phyloP scores from a whole-genome alignment of 306 rosid species.

The Adenanthera pavonina region DNA sequence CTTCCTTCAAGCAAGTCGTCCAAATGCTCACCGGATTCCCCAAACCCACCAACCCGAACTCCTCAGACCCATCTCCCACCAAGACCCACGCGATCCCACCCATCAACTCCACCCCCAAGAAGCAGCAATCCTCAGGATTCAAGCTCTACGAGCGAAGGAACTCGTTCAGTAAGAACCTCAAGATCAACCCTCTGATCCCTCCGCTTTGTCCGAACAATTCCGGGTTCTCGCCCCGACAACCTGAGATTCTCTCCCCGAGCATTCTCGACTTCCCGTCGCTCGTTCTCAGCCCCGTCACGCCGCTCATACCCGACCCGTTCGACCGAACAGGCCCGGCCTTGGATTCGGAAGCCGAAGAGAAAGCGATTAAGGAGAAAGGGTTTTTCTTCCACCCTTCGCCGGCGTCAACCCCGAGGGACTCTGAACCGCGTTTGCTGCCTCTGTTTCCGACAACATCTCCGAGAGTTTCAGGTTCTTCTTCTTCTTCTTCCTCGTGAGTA shows the following conservation, averaged over 20 bases:
- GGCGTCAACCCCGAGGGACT: conserved; percentile 68
- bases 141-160: conserved; percentile 91
- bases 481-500: neutral
- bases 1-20: conserved; percentile 86
- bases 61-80: conserved; percentile 38
- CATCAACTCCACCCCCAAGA: conserved; percentile 63
- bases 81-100: conserved; percentile 65
- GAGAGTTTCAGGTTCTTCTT: conserved; percentile 36
- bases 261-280: conserved; percentile 82
- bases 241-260: conserved; percentile 80
- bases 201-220: conserved; percentile 3
- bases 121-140: conserved; percentile 64
- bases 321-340: conserved; percentile 52
- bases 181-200: conserved; percentile 61
- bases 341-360: conserved; percentile 69
- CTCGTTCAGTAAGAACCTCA: conserved; percentile 61
- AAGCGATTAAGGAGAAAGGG: conserved; percentile 78
- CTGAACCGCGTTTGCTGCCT: conserved; percentile 74
- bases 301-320: conserved; percentile 86
- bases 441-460: conserved; percentile 82
- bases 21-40: conserved; percentile 93
- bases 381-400: conserved; percentile 82
- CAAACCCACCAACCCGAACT: neutral
- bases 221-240: conserved; percentile 54
- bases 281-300: conserved; percentile 93